These are phyloP conservation scores for Pleurotus salmoneostramineus DNA, from an alignment of 768 basidiomycete genomes.

Conservation along the genomic window DNA sequence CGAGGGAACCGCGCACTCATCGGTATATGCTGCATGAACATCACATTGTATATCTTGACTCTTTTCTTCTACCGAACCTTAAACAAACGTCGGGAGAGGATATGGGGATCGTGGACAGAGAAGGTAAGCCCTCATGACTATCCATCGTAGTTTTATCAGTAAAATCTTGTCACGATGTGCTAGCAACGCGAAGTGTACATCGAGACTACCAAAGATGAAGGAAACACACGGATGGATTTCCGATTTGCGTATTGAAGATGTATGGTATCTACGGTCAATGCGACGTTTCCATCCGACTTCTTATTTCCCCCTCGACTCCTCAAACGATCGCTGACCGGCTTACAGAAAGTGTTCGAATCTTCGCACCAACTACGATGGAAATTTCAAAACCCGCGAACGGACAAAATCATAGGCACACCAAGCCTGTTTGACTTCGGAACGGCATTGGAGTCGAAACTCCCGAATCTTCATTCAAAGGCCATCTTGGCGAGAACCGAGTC, in stretches of 20 bases:
- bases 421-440: background rate
- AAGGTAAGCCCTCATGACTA: constrained; percentile 27
- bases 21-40: constrained; percentile 48
- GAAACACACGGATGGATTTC: constrained; percentile 59
- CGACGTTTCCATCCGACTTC: too few relatives aligned
- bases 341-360: too few relatives aligned
- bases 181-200: constrained; percentile 57
- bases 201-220: constrained; percentile 54
- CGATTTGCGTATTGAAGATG: constrained; percentile 49
- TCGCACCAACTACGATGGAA: too few relatives aligned
- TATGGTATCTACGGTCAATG: too few relatives aligned
- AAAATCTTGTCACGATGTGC: background rate
- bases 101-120: constrained; percentile 47
- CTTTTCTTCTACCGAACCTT: constrained; percentile 52
- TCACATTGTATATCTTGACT: constrained; percentile 44
- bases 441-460: background rate
- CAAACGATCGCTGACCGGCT: too few relatives aligned
- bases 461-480: too few relatives aligned
- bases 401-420: background rate
- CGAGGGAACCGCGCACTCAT: constrained; percentile 26
- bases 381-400: background rate
- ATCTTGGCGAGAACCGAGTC: background rate
- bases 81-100: constrained; percentile 43
- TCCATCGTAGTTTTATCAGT: background rate
- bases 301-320: too few relatives aligned